phyloP scores from a whole-genome alignment of 2,329 filamentous ascomycete genomes.

The Diaporthe velutina region DNA sequence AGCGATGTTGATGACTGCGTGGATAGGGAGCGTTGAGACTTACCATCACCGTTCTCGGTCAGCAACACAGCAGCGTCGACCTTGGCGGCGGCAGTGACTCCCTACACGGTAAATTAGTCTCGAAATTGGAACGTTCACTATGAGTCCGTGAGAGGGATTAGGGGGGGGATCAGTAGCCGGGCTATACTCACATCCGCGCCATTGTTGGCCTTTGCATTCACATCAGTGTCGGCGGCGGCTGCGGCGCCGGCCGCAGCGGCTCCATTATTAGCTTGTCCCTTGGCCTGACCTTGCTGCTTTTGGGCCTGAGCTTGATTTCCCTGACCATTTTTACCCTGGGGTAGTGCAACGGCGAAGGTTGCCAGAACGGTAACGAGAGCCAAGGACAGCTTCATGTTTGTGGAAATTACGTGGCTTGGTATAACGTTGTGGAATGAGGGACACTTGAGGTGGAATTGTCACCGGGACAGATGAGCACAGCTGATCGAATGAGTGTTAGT shows the following conservation, averaged over 20 bases:
- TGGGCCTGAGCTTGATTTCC: background rate
- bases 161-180: no score
- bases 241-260: background rate
- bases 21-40: background rate
- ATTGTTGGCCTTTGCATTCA: constrained; percentile 33
- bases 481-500: background rate
- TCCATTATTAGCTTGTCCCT: constrained; percentile 17
- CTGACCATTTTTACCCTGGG: background rate
- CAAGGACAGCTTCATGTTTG: constrained; percentile 29
- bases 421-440: background rate
- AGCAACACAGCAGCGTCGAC: constrained; percentile 32
- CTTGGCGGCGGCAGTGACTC: constrained; percentile 26
- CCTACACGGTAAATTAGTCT: background rate
- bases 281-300: constrained; percentile 2
- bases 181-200: constrained; percentile 14
- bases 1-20: background rate
- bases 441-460: background rate
- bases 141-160: no score
- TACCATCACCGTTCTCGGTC: constrained; percentile 26
- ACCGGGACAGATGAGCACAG: constrained; percentile 30
- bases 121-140: fast-evolving
- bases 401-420: background rate
- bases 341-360: constrained; percentile 25
- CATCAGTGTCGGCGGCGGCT: background rate
- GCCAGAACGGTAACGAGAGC: constrained; percentile 29